Percentiles rank a stretch among this genome's conserved stretches.
These are phyloP conservation scores for Zizania palustris DNA, from an alignment of 202 grass and related monocot species.

Conservation along the genomic window DNA sequence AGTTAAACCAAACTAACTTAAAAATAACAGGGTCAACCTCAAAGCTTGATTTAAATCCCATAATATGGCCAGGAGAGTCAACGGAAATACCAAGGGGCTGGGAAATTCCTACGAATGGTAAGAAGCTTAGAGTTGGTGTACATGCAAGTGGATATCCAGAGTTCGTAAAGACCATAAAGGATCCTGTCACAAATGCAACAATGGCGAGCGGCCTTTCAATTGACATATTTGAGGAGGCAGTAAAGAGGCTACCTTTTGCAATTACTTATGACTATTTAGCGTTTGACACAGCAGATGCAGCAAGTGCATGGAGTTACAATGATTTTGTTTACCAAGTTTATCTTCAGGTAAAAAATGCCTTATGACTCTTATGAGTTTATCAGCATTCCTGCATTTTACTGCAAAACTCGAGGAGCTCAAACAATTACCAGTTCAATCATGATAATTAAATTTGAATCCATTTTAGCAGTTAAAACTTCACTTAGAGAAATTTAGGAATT, in stretches of 20 bases:
- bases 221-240: conserved; percentile 58
- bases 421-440: background rate
- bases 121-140: conserved; percentile 63
- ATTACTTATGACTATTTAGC: conserved; percentile 42
- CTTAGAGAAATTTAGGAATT: too few species aligned
- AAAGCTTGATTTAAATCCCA: conserved; percentile 28
- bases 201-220: conserved; percentile 34
- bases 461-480: too few species aligned
- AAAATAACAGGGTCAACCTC: conserved; percentile 7
- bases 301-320: conserved; percentile 39
- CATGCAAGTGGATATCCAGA: conserved; percentile 20
- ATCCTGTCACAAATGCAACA: conserved; percentile 34
- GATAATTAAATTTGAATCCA: too few species aligned
- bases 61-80: conserved; percentile 61
- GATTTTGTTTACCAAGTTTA: conserved; percentile 61
- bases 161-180: conserved; percentile 25
- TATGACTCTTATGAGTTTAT: background rate
- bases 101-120: conserved; percentile 45
- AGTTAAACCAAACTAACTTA: background rate
- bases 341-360: conserved; percentile 48
- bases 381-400: background rate
- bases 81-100: conserved; percentile 54
- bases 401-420: background rate
- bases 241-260: conserved; percentile 54
- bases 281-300: conserved; percentile 19